phyloP scores from a whole-genome alignment of 768 basidiomycete genomes.

The Hypsizygus marmoreus region DNA sequence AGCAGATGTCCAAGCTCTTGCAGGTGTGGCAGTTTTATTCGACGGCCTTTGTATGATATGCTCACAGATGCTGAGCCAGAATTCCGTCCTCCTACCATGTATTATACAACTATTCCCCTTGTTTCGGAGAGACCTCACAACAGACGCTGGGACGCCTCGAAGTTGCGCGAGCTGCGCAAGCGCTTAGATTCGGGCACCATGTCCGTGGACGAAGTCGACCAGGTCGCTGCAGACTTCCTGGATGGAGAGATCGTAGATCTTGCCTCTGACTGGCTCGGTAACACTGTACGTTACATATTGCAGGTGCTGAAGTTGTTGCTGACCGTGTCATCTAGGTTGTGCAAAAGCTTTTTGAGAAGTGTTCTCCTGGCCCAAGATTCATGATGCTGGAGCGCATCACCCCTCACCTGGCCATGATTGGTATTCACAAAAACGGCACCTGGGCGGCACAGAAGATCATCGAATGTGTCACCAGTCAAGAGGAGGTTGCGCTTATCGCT shows the following conservation, averaged over 20 bases:
- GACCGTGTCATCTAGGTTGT: slow-evolving; percentile 61
- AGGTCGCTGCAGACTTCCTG: slow-evolving; percentile 85
- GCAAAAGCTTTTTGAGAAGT: slow-evolving; percentile 95
- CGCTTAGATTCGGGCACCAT: slow-evolving; percentile 89
- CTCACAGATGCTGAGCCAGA: slow-evolving; percentile 51
- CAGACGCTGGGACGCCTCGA: slow-evolving; percentile 91
- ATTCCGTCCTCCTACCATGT: slow-evolving; percentile 90
- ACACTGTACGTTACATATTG: slow-evolving; percentile 61
- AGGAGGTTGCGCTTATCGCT: slow-evolving; percentile 84
- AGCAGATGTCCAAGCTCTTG: slow-evolving; percentile 79
- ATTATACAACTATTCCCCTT: slow-evolving; percentile 93
- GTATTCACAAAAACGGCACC: slow-evolving; percentile 99
- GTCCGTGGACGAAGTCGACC: slow-evolving; percentile 84
- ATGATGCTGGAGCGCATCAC: slow-evolving; percentile 93
- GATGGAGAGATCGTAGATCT: slow-evolving; percentile 95
- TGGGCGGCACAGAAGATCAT: slow-evolving; percentile 99
- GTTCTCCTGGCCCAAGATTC: slow-evolving; percentile 73
- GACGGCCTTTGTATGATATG: slow-evolving; percentile 1
- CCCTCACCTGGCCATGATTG: slow-evolving; percentile 95
- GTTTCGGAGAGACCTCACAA: slow-evolving; percentile 84
- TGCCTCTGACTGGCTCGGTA: slow-evolving; percentile 97
- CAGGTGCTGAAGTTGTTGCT: slow-evolving; percentile 5
- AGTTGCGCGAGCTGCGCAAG: slow-evolving; percentile 92
- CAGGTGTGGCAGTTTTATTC: slow-evolving; percentile 60
- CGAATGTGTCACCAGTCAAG: slow-evolving; percentile 85